Conservation (phyloP, 371 early-diverging fungal genomes). For the Mortierella polycephala region DNA sequence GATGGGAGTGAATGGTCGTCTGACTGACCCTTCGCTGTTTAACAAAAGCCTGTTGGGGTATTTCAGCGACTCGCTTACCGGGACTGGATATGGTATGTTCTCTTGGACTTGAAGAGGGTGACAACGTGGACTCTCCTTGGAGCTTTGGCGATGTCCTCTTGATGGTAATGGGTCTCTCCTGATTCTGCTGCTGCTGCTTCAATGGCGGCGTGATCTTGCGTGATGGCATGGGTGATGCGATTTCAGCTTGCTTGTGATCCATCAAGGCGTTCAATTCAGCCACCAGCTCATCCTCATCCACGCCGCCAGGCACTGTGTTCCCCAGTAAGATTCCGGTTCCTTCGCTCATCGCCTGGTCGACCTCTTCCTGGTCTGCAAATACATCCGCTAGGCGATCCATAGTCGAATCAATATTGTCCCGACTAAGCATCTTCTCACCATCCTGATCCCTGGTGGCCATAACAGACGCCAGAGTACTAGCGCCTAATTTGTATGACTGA, state of each 20-base stretch:
- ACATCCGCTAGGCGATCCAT: constrained; percentile 51
- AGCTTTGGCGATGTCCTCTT: constrained; percentile 24
- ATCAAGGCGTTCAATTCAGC: constrained; percentile 40
- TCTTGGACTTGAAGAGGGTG: constrained; percentile 9
- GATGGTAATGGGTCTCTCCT: constrained; percentile 4
- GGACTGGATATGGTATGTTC: constrained; percentile 1
- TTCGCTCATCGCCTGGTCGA: constrained; percentile 38
- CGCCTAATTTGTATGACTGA: constrained; percentile 37
- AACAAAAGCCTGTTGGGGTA: constrained; percentile 22
- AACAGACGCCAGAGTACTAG: constrained; percentile 38
- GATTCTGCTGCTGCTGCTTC: constrained; percentile 3
- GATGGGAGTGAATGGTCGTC: constrained; percentile 14
- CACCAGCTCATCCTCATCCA: constrained; percentile 41
- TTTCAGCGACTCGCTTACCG: constrained; percentile 48
- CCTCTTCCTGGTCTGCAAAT: constrained; percentile 49
- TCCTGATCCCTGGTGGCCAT: constrained; percentile 33
- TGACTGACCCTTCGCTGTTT: constrained; percentile 48
- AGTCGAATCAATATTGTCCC: constrained; percentile 32
- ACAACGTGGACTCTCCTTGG: constrained; percentile 1
- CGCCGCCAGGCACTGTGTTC: constrained; percentile 8
- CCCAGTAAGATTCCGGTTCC: constrained; percentile 24
- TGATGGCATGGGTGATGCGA: not conserved
- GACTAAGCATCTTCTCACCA: constrained; percentile 20
- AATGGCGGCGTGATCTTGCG: not conserved
- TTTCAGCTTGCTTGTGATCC: constrained; percentile 3